phyloP scores from a whole-genome alignment of 2,329 filamentous ascomycete species.

The Colletotrichum musae region DNA sequence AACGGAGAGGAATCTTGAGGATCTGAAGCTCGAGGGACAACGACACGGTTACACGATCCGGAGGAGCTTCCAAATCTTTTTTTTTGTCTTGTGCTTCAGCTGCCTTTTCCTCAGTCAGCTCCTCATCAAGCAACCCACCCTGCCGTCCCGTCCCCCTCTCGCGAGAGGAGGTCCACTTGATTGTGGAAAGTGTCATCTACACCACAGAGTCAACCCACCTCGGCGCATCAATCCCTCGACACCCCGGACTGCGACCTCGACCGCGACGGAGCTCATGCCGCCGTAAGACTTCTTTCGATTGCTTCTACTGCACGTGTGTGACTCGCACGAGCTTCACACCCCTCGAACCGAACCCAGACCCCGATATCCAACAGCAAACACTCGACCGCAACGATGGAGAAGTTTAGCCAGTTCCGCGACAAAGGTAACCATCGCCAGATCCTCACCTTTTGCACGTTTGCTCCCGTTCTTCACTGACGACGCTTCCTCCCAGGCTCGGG shows the following conservation, averaged over 20 bases:
- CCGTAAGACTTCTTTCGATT: conserved; percentile 10
- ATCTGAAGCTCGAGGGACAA: conserved; percentile 6
- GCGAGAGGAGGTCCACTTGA: no score
- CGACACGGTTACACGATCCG: conserved; percentile 13
- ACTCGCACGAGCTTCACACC: conserved; percentile 23
- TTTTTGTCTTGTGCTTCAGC: background rate
- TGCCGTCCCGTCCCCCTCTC: no score
- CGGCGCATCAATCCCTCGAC: conserved; percentile 11
- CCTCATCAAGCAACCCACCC: background rate
- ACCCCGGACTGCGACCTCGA: no score
- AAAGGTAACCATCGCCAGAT: conserved; percentile 70
- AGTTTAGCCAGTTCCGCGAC: conserved; percentile 93
- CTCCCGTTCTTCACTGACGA: background rate
- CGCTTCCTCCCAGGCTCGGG: conserved; percentile 80
- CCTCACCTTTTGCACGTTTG: background rate
- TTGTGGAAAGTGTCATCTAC: no score
- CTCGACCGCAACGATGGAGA: conserved; percentile 77
- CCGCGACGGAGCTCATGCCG: conserved; percentile 26
- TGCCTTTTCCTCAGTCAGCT: background rate
- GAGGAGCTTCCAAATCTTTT: background rate
- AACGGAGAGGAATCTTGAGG: conserved; percentile 12
- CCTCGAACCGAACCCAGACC: background rate
- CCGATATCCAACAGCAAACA: background rate
- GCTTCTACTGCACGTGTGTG: background rate
- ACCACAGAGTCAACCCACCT: background rate